phyloP scores from a whole-genome alignment of 805 yeast species.

The Sugiyamaella boreocaroliniensis region DNA sequence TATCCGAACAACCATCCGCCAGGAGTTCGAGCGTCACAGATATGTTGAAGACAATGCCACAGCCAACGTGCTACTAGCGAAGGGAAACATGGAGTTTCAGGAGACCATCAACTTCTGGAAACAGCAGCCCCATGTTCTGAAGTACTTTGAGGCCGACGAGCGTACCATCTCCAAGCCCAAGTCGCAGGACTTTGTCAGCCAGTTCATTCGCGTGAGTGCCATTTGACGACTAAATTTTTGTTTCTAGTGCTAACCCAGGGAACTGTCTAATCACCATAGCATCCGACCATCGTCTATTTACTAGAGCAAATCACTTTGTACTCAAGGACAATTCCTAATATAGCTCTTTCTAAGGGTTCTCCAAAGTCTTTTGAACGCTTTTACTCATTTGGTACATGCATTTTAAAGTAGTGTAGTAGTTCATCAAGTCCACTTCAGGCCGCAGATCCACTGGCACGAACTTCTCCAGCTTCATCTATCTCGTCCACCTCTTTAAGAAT shows the following conservation, averaged over 20 bases:
- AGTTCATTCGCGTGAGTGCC: conserved; percentile 40
- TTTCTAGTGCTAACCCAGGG: neutral
- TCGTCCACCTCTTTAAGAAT: conserved; percentile 5
- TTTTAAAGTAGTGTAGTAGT: no score
- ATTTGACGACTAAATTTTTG: neutral
- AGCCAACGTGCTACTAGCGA: conserved; percentile 62
- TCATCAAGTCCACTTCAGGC: no score
- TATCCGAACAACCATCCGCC: conserved; percentile 78
- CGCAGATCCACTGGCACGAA: no score
- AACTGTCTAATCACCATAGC: neutral
- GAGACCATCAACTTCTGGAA: conserved; percentile 86
- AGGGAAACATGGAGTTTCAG: conserved; percentile 88
- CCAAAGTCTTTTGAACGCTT: no score
- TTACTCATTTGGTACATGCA: no score
- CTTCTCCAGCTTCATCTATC: conserved; percentile 1
- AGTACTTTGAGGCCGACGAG: conserved; percentile 66
- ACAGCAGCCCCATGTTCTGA: conserved; percentile 77
- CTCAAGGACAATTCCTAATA: no score
- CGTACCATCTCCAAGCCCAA: conserved; percentile 45
- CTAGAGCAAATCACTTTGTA: neutral
- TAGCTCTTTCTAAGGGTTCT: no score
- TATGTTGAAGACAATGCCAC: conserved; percentile 61
- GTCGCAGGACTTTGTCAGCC: conserved; percentile 59
- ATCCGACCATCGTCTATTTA: neutral
- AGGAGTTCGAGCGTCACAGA: conserved; percentile 82